Evolutionary conservation across 345 rosid genomes (phyloP), one percentile per base, ranked within the genome.

Genomic region (Pistacia vera): DNA sequence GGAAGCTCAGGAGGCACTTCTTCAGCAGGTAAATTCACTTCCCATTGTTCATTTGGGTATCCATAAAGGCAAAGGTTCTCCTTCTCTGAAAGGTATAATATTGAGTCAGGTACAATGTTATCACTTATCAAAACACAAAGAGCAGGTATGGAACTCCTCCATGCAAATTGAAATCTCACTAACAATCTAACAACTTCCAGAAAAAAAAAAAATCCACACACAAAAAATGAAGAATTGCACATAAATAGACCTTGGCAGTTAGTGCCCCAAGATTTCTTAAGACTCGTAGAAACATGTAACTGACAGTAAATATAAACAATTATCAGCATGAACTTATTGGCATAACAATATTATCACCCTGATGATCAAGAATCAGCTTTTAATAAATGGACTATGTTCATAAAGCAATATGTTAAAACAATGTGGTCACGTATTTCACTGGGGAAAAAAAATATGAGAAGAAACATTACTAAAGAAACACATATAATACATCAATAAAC

Each of bases 1-100:
- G 98, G 98, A 51, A 93, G 89, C 89, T 93, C 98, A 0, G 97
- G 94, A 66, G 97, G 98, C 56, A 93, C 95, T 82, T 93, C 97
- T 80, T 91, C 96, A 83, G 91, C 94, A 61, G 98, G 98, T 75
- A 91, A 86, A 84, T 82, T 88, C 46, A 93, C 97, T 85, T 93
- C 93, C 98, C 98, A 93, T 28, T 60, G 82, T 82, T 88, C 95
- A 80, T 81, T 87, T 11, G 98, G 97, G 77, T 75, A 79, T 55
- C 97, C 97, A 84, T 90, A 93, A 79, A 93, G 84, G 83, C 98
- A 91, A 73, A 91, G 97, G 71, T 93, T 93, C 81, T 93, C 95
- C 80, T 91, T 93, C 84, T 86, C 98, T 93, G 86, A 58, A 83
- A 80, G 61, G 22, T 48, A 49, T 59, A 61, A 51, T 18, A 63